Conservation (phyloP, 2,329 filamentous ascomycete genomes). For the Aspergillus clavatus region DNA sequence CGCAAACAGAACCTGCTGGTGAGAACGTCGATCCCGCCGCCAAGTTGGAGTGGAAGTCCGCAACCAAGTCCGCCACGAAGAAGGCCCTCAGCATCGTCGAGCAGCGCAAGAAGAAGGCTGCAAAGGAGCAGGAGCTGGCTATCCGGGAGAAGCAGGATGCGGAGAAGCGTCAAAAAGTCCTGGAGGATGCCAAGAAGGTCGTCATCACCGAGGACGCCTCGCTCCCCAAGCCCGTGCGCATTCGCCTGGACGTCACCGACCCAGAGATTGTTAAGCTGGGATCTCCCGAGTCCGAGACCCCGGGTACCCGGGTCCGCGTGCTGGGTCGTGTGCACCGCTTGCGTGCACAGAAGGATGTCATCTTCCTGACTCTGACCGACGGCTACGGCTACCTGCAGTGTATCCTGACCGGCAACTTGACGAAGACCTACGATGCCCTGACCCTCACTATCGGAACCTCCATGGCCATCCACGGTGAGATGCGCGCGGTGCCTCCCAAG, state of each 20-base stretch:
- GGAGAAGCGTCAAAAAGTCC: constrained; percentile 62
- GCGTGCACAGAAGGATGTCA: constrained; percentile 74
- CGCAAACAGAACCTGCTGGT: constrained; percentile 56
- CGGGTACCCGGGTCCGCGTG: constrained; percentile 71
- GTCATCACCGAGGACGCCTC: constrained; percentile 64
- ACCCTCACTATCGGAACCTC: constrained; percentile 84
- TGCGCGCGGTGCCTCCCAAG: constrained; percentile 73
- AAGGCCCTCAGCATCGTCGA: constrained; percentile 73
- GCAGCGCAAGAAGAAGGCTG: constrained; percentile 75
- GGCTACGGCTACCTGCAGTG: constrained; percentile 84
- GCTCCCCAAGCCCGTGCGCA: constrained; percentile 68
- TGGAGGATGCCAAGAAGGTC: constrained; percentile 80
- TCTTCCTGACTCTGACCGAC: constrained; percentile 81
- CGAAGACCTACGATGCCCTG: constrained; percentile 86
- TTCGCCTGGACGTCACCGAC: constrained; percentile 70
- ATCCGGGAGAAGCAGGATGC: constrained; percentile 69
- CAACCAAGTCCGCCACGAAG: constrained; percentile 78
- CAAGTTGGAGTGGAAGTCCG: constrained; percentile 71
- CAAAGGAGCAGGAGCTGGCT: constrained; percentile 68
- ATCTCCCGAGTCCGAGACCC: constrained; percentile 52
- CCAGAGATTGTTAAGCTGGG: constrained; percentile 54
- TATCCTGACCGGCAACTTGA: constrained; percentile 72
- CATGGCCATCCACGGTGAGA: constrained; percentile 75
- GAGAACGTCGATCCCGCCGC: constrained; percentile 60
- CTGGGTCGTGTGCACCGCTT: constrained; percentile 78